These are phyloP conservation scores for Cyberlindnera xylosilytica DNA, from an alignment of 805 yeast species.

Conservation along the genomic window DNA sequence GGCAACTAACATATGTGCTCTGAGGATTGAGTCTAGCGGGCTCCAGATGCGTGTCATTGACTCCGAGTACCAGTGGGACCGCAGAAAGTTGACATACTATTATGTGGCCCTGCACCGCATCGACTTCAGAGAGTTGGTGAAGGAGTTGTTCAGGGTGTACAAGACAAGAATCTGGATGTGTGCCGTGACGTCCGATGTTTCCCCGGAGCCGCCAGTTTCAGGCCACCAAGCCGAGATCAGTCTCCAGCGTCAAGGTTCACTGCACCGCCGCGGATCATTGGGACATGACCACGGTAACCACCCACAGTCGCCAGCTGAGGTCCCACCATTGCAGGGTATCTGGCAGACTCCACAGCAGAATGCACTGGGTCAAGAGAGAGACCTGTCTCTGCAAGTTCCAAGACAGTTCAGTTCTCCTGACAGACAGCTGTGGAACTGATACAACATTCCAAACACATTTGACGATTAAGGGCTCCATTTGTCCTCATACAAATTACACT, in stretches of 20 bases:
- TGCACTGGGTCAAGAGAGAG: constrained; percentile 1
- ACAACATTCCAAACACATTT: not conserved
- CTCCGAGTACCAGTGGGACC: constrained; percentile 80
- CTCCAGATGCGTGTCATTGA: constrained; percentile 55
- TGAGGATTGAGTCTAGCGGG: constrained; percentile 23
- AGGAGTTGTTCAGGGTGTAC: constrained; percentile 70
- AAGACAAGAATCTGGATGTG: constrained; percentile 85
- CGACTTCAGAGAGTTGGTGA: constrained; percentile 71
- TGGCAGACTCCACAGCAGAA: constrained; percentile 5
- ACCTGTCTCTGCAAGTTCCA: constrained; percentile 14
- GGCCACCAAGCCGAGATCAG: not conserved
- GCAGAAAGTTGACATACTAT: constrained; percentile 72
- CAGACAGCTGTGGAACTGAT: constrained; percentile 10
- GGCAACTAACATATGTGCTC: constrained; percentile 38
- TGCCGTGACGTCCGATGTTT: constrained; percentile 44
- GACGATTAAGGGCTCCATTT: too few species aligned
- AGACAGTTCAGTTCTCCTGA: constrained; percentile 19
- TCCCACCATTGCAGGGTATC: not conserved
- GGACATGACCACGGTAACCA: too few species aligned
- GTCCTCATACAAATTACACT: not conserved
- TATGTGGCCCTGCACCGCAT: constrained; percentile 64
- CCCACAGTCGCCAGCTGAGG: constrained; percentile 2
- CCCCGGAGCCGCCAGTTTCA: not conserved
- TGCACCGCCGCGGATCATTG: not conserved
- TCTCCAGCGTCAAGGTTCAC: not conserved